Conservation (phyloP, 1,284 basidiomycete species). For the Marasmius fiardii region DNA sequence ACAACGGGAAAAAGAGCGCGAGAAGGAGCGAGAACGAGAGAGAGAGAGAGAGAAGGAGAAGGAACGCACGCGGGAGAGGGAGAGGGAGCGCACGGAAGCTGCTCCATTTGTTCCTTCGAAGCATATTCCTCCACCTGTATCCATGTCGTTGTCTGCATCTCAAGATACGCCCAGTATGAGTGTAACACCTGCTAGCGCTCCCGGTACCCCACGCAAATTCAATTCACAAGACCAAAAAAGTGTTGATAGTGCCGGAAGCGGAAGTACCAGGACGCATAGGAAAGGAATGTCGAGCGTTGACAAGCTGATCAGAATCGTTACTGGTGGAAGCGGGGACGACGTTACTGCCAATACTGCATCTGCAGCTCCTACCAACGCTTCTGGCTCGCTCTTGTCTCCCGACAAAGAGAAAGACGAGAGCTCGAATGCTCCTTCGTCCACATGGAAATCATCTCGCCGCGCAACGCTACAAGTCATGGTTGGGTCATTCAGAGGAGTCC, state of each 20-base stretch:
- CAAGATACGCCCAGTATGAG: not conserved
- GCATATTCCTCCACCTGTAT: constrained; percentile 5
- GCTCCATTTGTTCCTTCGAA: not conserved
- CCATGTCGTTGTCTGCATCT: not conserved
- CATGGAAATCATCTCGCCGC: constrained; percentile 49
- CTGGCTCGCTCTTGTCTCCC: constrained; percentile 13
- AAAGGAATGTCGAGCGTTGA: constrained; percentile 3
- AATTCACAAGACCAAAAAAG: constrained; percentile 6
- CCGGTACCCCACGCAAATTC: constrained; percentile 12
- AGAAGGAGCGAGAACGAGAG: not conserved
- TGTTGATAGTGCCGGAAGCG: constrained; percentile 3
- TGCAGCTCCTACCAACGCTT: constrained; percentile 3
- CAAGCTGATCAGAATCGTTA: not conserved
- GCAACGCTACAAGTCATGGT: constrained; percentile 85
- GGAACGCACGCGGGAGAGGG: constrained; percentile 12
- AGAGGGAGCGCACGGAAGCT: not conserved
- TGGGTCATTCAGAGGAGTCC: constrained; percentile 59
- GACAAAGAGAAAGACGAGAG: constrained; percentile 20
- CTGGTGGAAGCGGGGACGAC: not conserved
- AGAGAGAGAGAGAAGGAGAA: constrained; percentile 11
- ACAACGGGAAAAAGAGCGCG: not conserved
- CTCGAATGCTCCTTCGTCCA: not conserved
- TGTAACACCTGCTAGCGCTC: constrained; percentile 15
- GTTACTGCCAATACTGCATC: not conserved
- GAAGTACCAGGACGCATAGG: not conserved